A percentile compares a stretch with the other conserved stretches of the same genome.
phyloP scores from a whole-genome alignment of 345 rosid genomes.

The Trapa bicornis region DNA sequence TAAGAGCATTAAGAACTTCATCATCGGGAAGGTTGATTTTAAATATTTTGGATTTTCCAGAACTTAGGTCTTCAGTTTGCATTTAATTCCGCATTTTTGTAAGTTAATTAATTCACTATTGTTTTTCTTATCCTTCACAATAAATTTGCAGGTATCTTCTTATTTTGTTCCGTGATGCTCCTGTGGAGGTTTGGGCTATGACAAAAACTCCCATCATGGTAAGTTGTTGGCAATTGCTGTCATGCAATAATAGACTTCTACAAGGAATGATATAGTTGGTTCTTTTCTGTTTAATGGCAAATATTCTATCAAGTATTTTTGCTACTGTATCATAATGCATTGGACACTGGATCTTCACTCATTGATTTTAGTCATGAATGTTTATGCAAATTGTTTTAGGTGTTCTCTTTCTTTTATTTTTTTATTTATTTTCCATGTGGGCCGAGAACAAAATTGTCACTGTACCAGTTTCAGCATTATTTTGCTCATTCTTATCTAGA shows the following conservation, averaged over 20 bases:
- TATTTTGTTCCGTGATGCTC: conserved; percentile 94
- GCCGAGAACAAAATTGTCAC: background rate
- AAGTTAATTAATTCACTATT: background rate
- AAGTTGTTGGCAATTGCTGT: conserved; percentile 8
- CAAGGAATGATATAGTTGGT: too few relatives aligned
- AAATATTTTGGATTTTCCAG: background rate
- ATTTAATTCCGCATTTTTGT: background rate
- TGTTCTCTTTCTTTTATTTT: background rate
- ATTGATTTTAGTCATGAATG: background rate
- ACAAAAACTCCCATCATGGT: conserved; percentile 93
- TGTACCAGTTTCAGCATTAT: background rate
- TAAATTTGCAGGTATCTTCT: conserved; percentile 69
- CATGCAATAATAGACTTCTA: too few relatives aligned
- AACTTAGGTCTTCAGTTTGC: background rate
- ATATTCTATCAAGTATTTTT: too few relatives aligned
- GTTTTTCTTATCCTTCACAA: background rate
- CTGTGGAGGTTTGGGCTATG: conserved; percentile 99
- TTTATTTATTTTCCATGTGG: background rate
- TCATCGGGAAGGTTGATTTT: conserved; percentile 86
- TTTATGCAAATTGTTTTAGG: background rate
- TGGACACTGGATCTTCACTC: background rate
- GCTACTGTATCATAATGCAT: too few relatives aligned
- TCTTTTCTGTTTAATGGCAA: too few relatives aligned
- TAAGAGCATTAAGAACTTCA: conserved; percentile 89
- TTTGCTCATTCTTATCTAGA: conserved; percentile 4